Base-by-base conservation (phyloP, 768 basidiomycete species). In the Jaapia argillacea region DNA sequence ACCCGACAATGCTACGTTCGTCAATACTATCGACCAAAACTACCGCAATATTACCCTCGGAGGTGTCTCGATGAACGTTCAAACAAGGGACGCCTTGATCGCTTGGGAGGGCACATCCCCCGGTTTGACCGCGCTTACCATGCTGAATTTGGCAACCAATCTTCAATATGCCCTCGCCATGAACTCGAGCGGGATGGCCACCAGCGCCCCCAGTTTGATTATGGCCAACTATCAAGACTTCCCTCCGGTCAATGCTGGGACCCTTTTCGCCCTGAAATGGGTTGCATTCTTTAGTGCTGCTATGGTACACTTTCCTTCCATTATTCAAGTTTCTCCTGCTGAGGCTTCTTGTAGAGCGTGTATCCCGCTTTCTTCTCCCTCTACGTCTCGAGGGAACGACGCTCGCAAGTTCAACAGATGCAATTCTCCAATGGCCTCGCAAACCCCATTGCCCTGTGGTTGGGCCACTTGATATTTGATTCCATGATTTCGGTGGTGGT, bases 311-410 rank as follows among this genome's bases (percentile, higher is more conserved):
- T 18, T 36, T 41, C 46, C 43, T 22, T 26, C 37, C 18, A 38
- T 21, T 16, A 21, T 35, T 33, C 16, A 16, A 33, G 28, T 10
- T 33, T 10, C 28, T 33, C 16, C 10, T 33, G 28, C 28, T 16
- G 28, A n/a, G n/a, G n/a, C 28, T 16, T 40, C 36, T 48, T 12
- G 2, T 43, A 85, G 81, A 68, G 81, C 7, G 78, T 85, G 1
- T 88, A 74, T 54, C 83, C 86, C n/a, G 85, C 85, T 3, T 89
- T 89, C 63, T 86, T 77, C 51, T 72, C 82, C 6, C 58, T 89
- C 12, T 89, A 89, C 57, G 83, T 85, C 3, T 77, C 83, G 0
- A 70, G 69, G 47, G 86, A 89, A 54, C 74, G 82, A 6, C 70
- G 75, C 2, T 75, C 79, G 1, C 75, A 77, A 2, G 81, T 88